phyloP scores from a whole-genome alignment of 768 basidiomycete species.

The Clitopilus hobsonii region DNA sequence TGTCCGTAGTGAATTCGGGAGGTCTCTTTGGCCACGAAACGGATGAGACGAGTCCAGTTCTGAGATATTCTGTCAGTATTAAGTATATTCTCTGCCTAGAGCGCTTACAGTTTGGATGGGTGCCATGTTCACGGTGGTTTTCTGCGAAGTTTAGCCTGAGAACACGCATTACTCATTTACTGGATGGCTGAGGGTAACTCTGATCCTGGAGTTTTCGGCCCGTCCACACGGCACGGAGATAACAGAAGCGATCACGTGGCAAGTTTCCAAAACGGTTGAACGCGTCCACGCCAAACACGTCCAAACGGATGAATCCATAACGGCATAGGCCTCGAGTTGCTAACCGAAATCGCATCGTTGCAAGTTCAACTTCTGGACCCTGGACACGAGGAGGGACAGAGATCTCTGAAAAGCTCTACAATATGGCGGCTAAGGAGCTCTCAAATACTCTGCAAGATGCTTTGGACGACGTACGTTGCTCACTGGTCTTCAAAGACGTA shows the following conservation, averaged over 20 bases:
- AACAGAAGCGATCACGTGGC: not conserved
- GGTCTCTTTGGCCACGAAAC: conserved; percentile 77
- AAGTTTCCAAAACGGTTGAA: not conserved
- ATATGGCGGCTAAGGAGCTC: not conserved
- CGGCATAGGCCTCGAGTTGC: not conserved
- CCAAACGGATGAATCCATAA: not conserved
- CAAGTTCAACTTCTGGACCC: conserved; percentile 13
- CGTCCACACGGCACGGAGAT: not conserved
- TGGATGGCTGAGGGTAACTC: not conserved
- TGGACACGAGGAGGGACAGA: conserved; percentile 1
- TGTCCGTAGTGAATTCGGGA: conserved; percentile 72
- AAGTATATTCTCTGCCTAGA: not conserved
- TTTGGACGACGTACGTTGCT: conserved; percentile 59
- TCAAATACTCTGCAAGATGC: conserved; percentile 43
- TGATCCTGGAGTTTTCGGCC: not conserved
- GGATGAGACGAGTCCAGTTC: conserved; percentile 80
- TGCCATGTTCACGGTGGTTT: conserved; percentile 36
- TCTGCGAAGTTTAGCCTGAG: conserved; percentile 1
- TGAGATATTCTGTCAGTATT: conserved; percentile 16
- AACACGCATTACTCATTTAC: not conserved
- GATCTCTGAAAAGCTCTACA: not conserved
- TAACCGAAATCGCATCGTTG: not conserved
- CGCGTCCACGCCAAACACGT: not conserved
- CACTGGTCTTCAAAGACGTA: not conserved
- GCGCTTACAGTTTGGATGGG: conserved; percentile 57